Percentiles rank a stretch among this genome's conserved stretches.
phyloP scores from a whole-genome alignment of 2,329 filamentous ascomycete species.

The Lasiodiplodia citricola region DNA sequence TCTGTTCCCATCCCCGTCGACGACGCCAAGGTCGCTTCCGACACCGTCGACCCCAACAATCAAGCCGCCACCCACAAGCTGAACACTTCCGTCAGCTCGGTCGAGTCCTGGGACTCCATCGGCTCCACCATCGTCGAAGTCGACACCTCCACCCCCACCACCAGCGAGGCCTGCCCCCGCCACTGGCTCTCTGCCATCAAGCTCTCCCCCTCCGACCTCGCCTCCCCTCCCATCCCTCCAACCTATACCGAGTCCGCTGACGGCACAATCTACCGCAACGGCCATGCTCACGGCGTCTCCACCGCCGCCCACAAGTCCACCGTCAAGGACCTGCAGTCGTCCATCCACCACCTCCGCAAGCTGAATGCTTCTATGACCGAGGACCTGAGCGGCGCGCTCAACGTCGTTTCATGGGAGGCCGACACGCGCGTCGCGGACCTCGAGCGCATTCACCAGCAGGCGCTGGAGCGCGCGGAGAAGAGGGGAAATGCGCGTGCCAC shows the following conservation, averaged over 20 bases:
- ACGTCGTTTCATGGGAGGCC: background rate
- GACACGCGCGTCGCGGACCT: background rate
- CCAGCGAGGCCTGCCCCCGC: background rate
- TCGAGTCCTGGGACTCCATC: background rate
- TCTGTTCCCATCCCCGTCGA: too few species aligned
- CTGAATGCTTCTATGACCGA: too few species aligned
- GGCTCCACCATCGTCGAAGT: background rate
- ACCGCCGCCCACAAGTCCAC: background rate
- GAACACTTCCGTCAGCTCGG: background rate
- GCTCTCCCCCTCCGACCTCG: background rate
- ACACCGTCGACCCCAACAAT: too few species aligned
- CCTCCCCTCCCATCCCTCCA: fast-evolving
- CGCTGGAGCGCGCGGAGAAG: background rate
- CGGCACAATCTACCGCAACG: conserved; percentile 1
- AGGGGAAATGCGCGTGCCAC: background rate
- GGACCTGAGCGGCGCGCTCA: background rate
- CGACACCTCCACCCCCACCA: background rate
- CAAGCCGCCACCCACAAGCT: too few species aligned
- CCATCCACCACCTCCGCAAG: background rate
- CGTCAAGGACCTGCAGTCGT: too few species aligned
- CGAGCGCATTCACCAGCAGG: background rate
- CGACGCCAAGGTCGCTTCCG: too few species aligned
- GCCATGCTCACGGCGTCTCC: background rate
- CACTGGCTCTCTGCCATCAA: background rate
- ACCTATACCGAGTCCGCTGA: background rate